Conservation (phyloP, 2,329 filamentous ascomycete genomes). For the Aspergillus proliferans region DNA sequence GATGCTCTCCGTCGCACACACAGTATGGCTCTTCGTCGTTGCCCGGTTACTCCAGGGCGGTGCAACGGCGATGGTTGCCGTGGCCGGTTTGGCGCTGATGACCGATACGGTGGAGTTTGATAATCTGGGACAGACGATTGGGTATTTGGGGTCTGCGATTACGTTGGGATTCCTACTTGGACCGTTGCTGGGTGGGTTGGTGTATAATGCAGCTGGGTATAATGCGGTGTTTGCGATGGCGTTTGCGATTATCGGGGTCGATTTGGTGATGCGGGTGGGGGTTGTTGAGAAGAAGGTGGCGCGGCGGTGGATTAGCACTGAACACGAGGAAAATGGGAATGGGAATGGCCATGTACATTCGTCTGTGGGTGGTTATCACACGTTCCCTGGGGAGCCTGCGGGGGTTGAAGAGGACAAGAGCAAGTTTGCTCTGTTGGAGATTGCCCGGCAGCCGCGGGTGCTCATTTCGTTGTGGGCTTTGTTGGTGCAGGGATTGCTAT, state of each 20-base stretch:
- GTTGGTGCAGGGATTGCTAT: constrained; percentile 44
- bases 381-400: not conserved
- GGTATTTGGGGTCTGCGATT: constrained; percentile 52
- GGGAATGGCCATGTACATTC: not conserved
- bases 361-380: constrained; percentile 40
- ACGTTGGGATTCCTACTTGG: constrained; percentile 52
- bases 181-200: constrained; percentile 54
- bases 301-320: constrained; percentile 15
- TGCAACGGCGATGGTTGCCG: constrained; percentile 55
- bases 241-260: constrained; percentile 49
- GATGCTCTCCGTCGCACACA: constrained; percentile 48
- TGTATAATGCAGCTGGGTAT: constrained; percentile 56
- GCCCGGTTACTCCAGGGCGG: constrained; percentile 54
- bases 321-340: constrained; percentile 9
- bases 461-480: constrained; percentile 52
- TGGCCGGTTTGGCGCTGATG: constrained; percentile 53
- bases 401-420: not conserved
- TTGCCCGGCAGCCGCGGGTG: constrained; percentile 42
- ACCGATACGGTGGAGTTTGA: constrained; percentile 53
- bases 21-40: constrained; percentile 43
- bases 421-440: constrained; percentile 13
- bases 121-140: constrained; percentile 57
- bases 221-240: constrained; percentile 54
- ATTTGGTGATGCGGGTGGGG: constrained; percentile 54
- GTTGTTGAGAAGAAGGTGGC: constrained; percentile 60